Evolutionary conservation across 2,329 filamentous ascomycete genomes (phyloP).

Genomic region (Aspergillus candidus): DNA sequence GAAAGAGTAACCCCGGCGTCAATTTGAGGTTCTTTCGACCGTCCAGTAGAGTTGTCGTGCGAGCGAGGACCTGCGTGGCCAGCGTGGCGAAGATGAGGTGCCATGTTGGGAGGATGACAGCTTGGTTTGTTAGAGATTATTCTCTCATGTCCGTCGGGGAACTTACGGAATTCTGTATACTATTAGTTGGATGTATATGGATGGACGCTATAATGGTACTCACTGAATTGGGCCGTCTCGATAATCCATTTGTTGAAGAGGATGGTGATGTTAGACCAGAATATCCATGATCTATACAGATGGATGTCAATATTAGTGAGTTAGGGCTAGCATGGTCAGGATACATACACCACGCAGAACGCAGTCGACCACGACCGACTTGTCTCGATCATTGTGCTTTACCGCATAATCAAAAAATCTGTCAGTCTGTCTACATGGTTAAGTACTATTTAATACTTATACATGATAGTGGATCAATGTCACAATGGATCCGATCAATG

Average conservation of each 20-base stretch:
- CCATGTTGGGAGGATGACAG: slow-evolving; percentile 76
- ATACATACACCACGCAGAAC: no score
- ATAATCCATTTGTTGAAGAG: slow-evolving; percentile 98
- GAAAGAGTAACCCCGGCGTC: slow-evolving; percentile 81
- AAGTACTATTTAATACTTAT: no score
- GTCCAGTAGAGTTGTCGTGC: slow-evolving; percentile 79
- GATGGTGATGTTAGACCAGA: slow-evolving; percentile 46
- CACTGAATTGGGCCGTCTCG: slow-evolving; percentile 34
- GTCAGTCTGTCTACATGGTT: no score
- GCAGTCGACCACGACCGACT: no score
- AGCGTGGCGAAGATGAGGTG: slow-evolving; percentile 83
- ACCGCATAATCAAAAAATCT: no score
- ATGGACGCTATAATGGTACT: no score
- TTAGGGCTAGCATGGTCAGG: background rate
- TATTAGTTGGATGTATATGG: no score
- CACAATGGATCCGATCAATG: no score
- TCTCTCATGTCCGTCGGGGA: background rate
- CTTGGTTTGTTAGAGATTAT: slow-evolving; percentile 13
- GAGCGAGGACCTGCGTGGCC: slow-evolving; percentile 85
- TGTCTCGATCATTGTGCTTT: no score
- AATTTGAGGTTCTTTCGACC: slow-evolving; percentile 90
- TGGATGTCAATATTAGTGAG: background rate
- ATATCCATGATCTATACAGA: slow-evolving; percentile 13
- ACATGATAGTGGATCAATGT: no score
- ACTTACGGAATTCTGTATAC: slow-evolving; percentile 70